Conservation (phyloP, 2,329 filamentous ascomycete species). For the Pochonia chlamydosporia region DNA sequence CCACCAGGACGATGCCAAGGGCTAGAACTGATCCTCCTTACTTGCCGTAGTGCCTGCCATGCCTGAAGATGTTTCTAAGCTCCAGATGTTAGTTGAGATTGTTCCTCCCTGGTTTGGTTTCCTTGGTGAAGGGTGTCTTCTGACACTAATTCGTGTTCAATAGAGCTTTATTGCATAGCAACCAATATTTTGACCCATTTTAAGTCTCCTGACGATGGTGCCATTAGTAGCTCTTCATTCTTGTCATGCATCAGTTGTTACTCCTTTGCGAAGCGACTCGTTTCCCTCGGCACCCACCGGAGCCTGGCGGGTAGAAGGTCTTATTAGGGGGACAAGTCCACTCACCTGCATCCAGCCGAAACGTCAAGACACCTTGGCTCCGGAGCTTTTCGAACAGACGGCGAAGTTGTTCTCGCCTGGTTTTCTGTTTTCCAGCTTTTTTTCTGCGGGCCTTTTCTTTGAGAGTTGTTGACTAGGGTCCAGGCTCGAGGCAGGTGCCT, state of each 20-base stretch:
- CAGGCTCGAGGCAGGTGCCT: background rate
- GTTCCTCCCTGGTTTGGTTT: conserved; percentile 4
- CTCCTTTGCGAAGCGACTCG: background rate
- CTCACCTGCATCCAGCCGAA: background rate
- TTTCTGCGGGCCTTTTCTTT: no score
- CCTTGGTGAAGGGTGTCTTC: background rate
- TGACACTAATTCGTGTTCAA: background rate
- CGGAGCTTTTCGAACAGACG: background rate
- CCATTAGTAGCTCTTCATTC: background rate
- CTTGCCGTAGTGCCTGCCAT: background rate
- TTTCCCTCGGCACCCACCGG: background rate
- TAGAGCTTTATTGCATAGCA: conserved; percentile 6
- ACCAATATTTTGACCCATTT: background rate
- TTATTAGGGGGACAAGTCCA: background rate
- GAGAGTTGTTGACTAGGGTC: background rate
- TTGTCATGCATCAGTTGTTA: background rate
- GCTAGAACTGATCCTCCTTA: background rate
- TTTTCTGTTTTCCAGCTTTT: no score
- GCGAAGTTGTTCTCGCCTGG: no score
- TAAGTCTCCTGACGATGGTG: background rate
- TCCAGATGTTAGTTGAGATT: background rate
- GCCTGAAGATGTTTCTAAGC: conserved; percentile 3
- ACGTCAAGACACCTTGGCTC: no score
- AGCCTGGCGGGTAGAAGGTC: background rate
- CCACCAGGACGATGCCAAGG: background rate